Conservation (phyloP, 805 yeast genomes). For the Vanderwaltozyma tropicalis region DNA sequence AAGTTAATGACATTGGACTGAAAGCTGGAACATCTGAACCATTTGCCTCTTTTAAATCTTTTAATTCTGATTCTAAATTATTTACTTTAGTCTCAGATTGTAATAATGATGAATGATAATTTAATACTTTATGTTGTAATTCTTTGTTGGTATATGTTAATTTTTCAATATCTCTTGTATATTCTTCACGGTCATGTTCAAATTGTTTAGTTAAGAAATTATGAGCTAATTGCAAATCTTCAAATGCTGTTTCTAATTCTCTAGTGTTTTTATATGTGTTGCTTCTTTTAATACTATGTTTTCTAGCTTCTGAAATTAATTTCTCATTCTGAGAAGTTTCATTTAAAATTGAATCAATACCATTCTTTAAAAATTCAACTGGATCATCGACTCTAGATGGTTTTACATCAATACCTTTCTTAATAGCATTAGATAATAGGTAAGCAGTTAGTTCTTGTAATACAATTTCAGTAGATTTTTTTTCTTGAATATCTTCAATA, state of each 20-base stretch:
- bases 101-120: slow-evolving; percentile 30
- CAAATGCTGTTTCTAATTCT: slow-evolving; percentile 42
- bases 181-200: slow-evolving; percentile 52
- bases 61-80: slow-evolving; percentile 30
- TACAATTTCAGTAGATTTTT: slow-evolving; percentile 2
- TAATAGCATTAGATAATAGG: slow-evolving; percentile 22
- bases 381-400: slow-evolving; percentile 16
- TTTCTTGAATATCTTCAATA: slow-evolving; percentile 1
- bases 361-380: slow-evolving; percentile 20
- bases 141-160: slow-evolving; percentile 40
- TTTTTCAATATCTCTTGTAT: slow-evolving; percentile 42
- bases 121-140: slow-evolving; percentile 43
- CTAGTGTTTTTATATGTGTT: slow-evolving; percentile 2
- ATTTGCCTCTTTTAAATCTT: slow-evolving; percentile 18
- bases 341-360: slow-evolving; percentile 18
- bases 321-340: slow-evolving; percentile 1
- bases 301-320: not conserved
- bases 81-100: slow-evolving; percentile 30
- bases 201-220: slow-evolving; percentile 57
- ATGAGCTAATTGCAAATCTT: slow-evolving; percentile 63
- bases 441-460: slow-evolving; percentile 25
- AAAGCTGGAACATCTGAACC: not conserved
- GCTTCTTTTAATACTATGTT: slow-evolving; percentile 3
- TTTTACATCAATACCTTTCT: slow-evolving; percentile 20
- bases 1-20: slow-evolving; percentile 4